These are phyloP conservation scores for Gymnopus androsaceus DNA, from an alignment of 1,284 basidiomycete species.

Conservation along the genomic window DNA sequence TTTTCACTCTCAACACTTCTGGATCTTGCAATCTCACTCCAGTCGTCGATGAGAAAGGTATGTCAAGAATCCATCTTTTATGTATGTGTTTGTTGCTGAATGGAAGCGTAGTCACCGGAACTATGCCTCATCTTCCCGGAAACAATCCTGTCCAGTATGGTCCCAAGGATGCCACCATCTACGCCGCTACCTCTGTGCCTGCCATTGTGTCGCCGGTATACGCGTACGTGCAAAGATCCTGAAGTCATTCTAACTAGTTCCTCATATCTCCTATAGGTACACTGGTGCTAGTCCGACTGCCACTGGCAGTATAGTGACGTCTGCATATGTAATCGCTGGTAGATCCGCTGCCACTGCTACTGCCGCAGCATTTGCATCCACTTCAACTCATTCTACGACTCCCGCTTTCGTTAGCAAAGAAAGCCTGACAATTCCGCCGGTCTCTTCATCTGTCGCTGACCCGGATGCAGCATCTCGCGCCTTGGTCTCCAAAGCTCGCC, in stretches of 20 bases:
- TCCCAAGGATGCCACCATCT: constrained; percentile 30
- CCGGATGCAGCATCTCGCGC: background rate
- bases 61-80: background rate
- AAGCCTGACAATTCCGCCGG: background rate
- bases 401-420: background rate
- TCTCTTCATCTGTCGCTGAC: background rate
- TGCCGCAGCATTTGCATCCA: background rate
- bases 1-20: constrained; percentile 18
- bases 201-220: constrained; percentile 39
- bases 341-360: background rate
- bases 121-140: constrained; percentile 39
- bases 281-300: constrained; percentile 27
- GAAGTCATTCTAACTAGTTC: no score
- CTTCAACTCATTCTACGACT: background rate
- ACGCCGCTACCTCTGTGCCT: constrained; percentile 33
- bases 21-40: constrained; percentile 18
- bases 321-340: constrained; percentile 1
- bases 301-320: constrained; percentile 2
- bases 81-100: background rate
- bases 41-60: constrained; percentile 18
- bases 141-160: constrained; percentile 43
- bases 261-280: no score
- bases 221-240: no score
- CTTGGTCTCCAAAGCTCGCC: constrained; percentile 1
- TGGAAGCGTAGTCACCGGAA: constrained; percentile 33